Conservation (phyloP, 2,329 filamentous ascomycete species). For the Monascus ruber region DNA sequence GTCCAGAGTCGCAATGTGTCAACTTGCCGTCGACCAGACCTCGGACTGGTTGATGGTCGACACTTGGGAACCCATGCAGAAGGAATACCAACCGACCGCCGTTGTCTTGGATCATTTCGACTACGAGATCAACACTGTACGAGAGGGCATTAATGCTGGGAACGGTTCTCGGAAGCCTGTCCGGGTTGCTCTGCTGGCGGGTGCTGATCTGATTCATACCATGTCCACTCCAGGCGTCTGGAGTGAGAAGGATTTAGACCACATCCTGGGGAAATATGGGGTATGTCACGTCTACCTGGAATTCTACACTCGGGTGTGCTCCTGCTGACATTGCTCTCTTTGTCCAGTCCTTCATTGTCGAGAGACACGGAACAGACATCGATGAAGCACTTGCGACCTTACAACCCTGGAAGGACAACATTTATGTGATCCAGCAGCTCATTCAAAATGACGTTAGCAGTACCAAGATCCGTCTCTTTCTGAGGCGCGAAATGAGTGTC, state of each 20-base stretch:
- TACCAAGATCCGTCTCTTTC: conserved; percentile 68
- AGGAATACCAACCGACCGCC: conserved; percentile 78
- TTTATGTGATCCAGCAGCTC: conserved; percentile 78
- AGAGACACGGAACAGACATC: conserved; percentile 78
- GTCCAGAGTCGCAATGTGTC: conserved; percentile 66
- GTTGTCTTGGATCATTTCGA: conserved; percentile 85
- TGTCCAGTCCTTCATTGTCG: conserved; percentile 60
- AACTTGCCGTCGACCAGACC: conserved; percentile 60
- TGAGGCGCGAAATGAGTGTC: conserved; percentile 71
- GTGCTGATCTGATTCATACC: conserved; percentile 63
- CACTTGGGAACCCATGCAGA: conserved; percentile 76
- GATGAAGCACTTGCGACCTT: conserved; percentile 76
- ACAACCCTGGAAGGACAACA: conserved; percentile 72
- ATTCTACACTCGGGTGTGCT: background rate
- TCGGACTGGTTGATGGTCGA: conserved; percentile 78
- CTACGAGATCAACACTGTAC: conserved; percentile 71
- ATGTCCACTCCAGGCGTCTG: conserved; percentile 65
- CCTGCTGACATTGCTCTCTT: background rate
- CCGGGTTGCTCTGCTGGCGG: conserved; percentile 70
- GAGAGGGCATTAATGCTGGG: conserved; percentile 59
- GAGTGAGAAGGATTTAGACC: conserved; percentile 72
- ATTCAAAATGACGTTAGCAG: conserved; percentile 79
- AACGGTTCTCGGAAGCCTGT: conserved; percentile 56
- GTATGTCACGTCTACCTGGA: conserved; percentile 16
- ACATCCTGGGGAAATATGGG: conserved; percentile 74